Evolutionary conservation across 495 filamentous ascomycete species (phyloP).

Genomic region (Cercophora sp.): DNA sequence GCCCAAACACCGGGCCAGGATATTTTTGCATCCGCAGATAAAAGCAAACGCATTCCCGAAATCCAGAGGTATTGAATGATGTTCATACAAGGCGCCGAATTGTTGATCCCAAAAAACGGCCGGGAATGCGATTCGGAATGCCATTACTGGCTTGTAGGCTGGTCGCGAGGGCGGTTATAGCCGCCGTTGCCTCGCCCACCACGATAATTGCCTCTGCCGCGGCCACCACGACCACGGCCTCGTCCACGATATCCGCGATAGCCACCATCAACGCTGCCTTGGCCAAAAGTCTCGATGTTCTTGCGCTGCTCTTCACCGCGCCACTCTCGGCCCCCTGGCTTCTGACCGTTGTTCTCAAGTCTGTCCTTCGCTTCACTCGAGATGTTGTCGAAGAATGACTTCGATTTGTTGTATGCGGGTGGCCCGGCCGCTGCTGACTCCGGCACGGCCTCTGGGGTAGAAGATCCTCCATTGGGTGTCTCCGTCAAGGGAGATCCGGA

Average conservation of each 20-base stretch:
- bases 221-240: constrained; percentile 62
- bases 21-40: constrained; percentile 12
- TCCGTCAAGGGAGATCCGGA: constrained; percentile 69
- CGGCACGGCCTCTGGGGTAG: constrained; percentile 27
- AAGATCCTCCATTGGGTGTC: constrained; percentile 34
- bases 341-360: constrained; percentile 62
- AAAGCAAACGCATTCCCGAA: constrained; percentile 8
- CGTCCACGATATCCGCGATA: constrained; percentile 73
- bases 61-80: constrained; percentile 16
- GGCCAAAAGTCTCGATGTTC: constrained; percentile 98
- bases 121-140: too few relatives aligned
- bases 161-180: constrained; percentile 20
- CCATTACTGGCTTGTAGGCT: constrained; percentile 27
- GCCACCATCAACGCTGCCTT: constrained; percentile 86
- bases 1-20: constrained; percentile 14
- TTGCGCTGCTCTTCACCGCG: constrained; percentile 87
- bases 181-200: constrained; percentile 37
- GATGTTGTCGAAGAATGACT: constrained; percentile 96
- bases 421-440: constrained; percentile 34
- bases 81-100: constrained; percentile 15
- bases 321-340: constrained; percentile 83
- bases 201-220: constrained; percentile 48
- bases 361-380: constrained; percentile 88
- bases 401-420: constrained; percentile 73
- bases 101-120: too few relatives aligned